Conservation (phyloP, 2,329 filamentous ascomycete species). For the Ophiobolus disseminans region DNA sequence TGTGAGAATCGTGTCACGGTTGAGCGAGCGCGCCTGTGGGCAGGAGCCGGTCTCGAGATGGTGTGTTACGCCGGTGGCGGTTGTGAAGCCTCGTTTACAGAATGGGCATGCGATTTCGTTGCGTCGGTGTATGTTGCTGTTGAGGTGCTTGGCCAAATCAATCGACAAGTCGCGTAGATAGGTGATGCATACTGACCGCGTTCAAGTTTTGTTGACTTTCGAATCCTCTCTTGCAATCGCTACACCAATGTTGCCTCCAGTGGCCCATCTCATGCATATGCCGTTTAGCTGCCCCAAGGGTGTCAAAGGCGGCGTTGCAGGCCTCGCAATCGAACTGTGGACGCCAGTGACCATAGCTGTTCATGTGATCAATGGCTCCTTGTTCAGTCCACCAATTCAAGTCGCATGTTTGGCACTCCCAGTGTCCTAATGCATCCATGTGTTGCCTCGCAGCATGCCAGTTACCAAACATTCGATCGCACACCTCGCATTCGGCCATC, state of each 20-base stretch:
- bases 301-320: conserved; percentile 11
- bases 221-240: conserved; percentile 24
- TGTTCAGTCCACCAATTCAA: conserved; percentile 2
- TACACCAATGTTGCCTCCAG: conserved; percentile 21
- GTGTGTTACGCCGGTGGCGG: conserved; percentile 62
- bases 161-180: background rate
- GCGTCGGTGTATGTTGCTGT: conserved; percentile 59
- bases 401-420: conserved; percentile 18
- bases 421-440: conserved; percentile 26
- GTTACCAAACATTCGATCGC: conserved; percentile 18
- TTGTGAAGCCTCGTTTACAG: conserved; percentile 56
- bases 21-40: conserved; percentile 50
- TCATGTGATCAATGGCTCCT: conserved; percentile 17
- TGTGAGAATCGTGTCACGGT: conserved; percentile 58
- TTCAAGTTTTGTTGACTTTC: conserved; percentile 26
- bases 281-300: conserved; percentile 4
- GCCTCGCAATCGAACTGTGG: conserved; percentile 20
- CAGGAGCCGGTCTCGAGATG: conserved; percentile 65
- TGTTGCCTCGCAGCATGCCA: conserved; percentile 22
- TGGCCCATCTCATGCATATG: conserved; percentile 22
- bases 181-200: conserved; percentile 7
- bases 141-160: conserved; percentile 55
- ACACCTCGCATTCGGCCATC: conserved; percentile 22
- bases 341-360: conserved; percentile 12
- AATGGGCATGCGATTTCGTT: conserved; percentile 60